phyloP scores from a whole-genome alignment of 768 basidiomycete genomes.

The Agaricus subrufescens region DNA sequence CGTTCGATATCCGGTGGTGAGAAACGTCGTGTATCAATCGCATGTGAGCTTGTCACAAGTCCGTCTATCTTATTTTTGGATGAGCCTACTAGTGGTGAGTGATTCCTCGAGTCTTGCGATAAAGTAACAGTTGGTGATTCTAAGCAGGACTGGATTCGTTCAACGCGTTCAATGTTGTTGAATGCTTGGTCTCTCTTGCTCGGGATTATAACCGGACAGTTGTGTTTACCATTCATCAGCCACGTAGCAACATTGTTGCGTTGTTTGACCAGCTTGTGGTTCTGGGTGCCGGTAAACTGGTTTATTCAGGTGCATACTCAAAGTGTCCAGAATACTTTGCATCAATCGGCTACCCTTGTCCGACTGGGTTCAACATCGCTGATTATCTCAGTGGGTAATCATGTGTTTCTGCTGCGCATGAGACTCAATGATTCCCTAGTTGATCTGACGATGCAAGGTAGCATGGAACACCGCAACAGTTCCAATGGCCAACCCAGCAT shows the following conservation, averaged over 20 bases:
- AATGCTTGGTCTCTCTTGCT: conserved; percentile 81
- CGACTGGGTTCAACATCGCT: conserved; percentile 93
- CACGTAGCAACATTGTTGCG: conserved; percentile 94
- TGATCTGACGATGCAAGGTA: conserved; percentile 66
- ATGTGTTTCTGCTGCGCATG: not conserved
- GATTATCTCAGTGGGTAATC: conserved; percentile 82
- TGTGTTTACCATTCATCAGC: conserved; percentile 97
- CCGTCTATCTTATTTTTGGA: conserved; percentile 96
- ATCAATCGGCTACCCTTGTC: conserved; percentile 77
- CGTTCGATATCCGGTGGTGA: conserved; percentile 97
- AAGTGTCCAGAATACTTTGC: conserved; percentile 81
- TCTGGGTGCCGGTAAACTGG: conserved; percentile 76
- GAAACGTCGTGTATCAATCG: conserved; percentile 94
- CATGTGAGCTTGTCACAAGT: conserved; percentile 96
- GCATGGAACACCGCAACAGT: conserved; percentile 29
- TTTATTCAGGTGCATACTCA: conserved; percentile 77
- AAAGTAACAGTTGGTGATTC: not conserved
- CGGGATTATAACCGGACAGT: conserved; percentile 90
- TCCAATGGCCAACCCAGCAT: conserved; percentile 34
- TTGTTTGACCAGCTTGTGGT: conserved; percentile 91
- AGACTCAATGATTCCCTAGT: conserved; percentile 33
- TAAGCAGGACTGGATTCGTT: conserved; percentile 81
- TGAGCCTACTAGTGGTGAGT: conserved; percentile 91
- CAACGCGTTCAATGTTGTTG: conserved; percentile 94
- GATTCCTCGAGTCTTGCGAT: not conserved